Evolutionary conservation across 2,329 filamentous ascomycete genomes (phyloP).

Genomic region (Apiospora kogelbergensis): DNA sequence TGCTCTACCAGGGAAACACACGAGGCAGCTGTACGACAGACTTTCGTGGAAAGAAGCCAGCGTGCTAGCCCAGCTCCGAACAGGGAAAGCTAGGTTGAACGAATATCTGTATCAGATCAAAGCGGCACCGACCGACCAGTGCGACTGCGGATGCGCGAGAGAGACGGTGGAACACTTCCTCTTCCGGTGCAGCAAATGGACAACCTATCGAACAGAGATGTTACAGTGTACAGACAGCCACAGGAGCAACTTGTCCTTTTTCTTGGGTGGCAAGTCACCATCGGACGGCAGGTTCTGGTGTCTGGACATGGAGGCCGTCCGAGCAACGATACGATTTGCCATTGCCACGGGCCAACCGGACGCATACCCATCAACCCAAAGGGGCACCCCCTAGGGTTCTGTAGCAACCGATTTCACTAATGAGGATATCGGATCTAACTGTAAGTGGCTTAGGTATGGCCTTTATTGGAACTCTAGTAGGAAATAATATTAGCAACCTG

Average conservation of each 20-base stretch:
- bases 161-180: slow-evolving; percentile 1
- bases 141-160: background rate
- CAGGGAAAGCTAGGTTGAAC: background rate
- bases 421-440: too few species aligned
- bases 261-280: background rate
- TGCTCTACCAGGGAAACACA: background rate
- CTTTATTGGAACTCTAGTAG: too few species aligned
- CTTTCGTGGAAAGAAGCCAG: background rate
- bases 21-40: background rate
- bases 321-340: too few species aligned
- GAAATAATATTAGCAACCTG: too few species aligned
- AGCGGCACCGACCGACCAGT: background rate
- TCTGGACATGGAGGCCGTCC: background rate
- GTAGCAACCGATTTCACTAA: too few species aligned
- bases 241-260: slow-evolving; percentile 3
- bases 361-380: too few species aligned
- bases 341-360: too few species aligned
- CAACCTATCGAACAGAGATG: background rate
- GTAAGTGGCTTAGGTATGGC: too few species aligned
- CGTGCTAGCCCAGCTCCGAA: background rate
- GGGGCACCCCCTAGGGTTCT: too few species aligned
- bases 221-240: background rate
- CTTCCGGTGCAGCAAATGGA: background rate
- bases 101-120: background rate
- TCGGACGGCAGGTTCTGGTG: background rate